Conservation (phyloP, 495 filamentous ascomycete genomes). For the Talaromyces stipitatus region DNA sequence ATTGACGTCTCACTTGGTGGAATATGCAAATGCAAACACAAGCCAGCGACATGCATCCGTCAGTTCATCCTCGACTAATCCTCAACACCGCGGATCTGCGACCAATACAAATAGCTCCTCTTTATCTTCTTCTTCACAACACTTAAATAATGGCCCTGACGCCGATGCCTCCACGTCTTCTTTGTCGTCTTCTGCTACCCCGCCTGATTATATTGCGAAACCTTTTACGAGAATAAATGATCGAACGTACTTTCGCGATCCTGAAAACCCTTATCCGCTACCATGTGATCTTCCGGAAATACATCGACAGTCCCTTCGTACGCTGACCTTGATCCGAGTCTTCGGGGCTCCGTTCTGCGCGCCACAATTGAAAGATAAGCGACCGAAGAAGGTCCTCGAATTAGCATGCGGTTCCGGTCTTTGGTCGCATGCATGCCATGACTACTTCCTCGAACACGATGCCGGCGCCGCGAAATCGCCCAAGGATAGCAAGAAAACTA, state of each 20-base stretch:
- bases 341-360: slow-evolving; percentile 75
- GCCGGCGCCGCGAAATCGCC: neutral
- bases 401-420: slow-evolving; percentile 82
- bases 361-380: slow-evolving; percentile 52
- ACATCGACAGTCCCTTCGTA: slow-evolving; percentile 79
- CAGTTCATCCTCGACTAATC: neutral
- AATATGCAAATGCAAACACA: neutral
- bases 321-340: slow-evolving; percentile 70
- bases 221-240: slow-evolving; percentile 69
- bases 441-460: slow-evolving; percentile 59
- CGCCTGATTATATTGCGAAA: slow-evolving; percentile 40
- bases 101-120: neutral
- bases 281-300: slow-evolving; percentile 84
- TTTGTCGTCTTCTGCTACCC: slow-evolving; percentile 30
- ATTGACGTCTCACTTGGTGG: neutral
- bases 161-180: slow-evolving; percentile 14
- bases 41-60: neutral
- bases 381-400: slow-evolving; percentile 74
- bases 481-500: slow-evolving; percentile 22
- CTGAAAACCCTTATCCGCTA: slow-evolving; percentile 67
- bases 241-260: slow-evolving; percentile 74
- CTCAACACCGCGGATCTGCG: neutral
- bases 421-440: slow-evolving; percentile 82
- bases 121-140: neutral
- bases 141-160: neutral